phyloP scores from a whole-genome alignment of 441 rosid species.

The Erysimum cheiri region DNA sequence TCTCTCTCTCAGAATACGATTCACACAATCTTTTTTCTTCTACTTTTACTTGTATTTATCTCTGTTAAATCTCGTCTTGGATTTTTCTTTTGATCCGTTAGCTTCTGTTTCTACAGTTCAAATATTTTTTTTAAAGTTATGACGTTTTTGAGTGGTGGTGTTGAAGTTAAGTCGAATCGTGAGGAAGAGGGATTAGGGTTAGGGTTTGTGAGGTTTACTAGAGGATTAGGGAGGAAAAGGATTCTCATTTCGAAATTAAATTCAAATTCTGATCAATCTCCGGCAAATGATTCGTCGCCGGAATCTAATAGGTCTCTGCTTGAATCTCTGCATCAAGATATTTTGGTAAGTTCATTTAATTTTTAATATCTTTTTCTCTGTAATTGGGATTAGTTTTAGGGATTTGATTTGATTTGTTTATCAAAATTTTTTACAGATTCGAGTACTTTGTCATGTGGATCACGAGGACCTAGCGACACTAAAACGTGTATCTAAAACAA shows the following conservation, averaged over 20 bases:
- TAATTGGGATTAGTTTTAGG: slow-evolving; percentile 4
- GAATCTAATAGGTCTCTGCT: slow-evolving; percentile 19
- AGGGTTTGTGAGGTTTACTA: slow-evolving; percentile 36
- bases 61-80: slow-evolving; percentile 13
- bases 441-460: slow-evolving; percentile 43
- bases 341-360: slow-evolving; percentile 38
- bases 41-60: background rate
- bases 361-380: background rate
- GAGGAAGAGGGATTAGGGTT: slow-evolving; percentile 22
- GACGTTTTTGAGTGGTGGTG: background rate
- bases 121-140: slow-evolving; percentile 11
- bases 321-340: slow-evolving; percentile 46
- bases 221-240: slow-evolving; percentile 42
- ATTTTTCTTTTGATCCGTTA: background rate
- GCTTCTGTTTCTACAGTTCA: background rate
- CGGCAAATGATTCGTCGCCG: background rate
- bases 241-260: slow-evolving; percentile 30
- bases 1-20: slow-evolving; percentile 13
- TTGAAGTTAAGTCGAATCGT: slow-evolving; percentile 1
- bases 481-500: slow-evolving; percentile 39
- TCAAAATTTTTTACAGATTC: slow-evolving; percentile 32
- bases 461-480: slow-evolving; percentile 37
- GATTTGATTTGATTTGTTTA: slow-evolving; percentile 12
- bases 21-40: slow-evolving; percentile 16
- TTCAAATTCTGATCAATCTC: slow-evolving; percentile 21